Conservation (phyloP, 1,284 basidiomycete species). For the Papiliotrema terrestris region DNA sequence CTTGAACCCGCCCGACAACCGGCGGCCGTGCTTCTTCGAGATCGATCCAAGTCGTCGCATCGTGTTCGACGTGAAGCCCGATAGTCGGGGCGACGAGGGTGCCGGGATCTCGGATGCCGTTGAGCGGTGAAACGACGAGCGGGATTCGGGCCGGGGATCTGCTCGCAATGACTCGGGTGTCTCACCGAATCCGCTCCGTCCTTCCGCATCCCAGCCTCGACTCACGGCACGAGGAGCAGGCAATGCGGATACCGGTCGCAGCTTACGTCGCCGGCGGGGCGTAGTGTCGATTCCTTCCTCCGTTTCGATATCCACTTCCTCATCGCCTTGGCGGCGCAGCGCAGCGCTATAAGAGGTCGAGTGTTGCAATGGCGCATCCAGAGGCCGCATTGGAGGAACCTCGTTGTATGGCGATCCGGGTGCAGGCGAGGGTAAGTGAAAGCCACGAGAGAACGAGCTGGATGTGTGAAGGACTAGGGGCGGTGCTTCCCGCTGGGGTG, state of each 20-base stretch:
- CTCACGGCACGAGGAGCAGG: constrained; percentile 5
- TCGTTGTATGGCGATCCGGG: constrained; percentile 33
- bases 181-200: neutral
- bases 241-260: constrained; percentile 29
- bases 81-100: neutral
- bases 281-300: constrained; percentile 28
- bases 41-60: constrained; percentile 31
- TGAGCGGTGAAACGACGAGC: neutral
- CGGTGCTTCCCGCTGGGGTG: too few relatives aligned
- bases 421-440: constrained; percentile 39
- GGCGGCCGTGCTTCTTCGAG: constrained; percentile 39
- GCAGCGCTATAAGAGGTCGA: constrained; percentile 20
- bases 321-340: constrained; percentile 6
- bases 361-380: constrained; percentile 12
- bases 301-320: constrained; percentile 7
- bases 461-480: too few relatives aligned
- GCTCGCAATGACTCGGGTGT: neutral
- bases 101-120: constrained; percentile 2
- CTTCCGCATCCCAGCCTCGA: neutral
- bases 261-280: constrained; percentile 18
- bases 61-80: constrained; percentile 6
- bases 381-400: constrained; percentile 3
- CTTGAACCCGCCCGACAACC: constrained; percentile 41
- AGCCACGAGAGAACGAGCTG: constrained; percentile 36
- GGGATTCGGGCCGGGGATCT: neutral